Evolutionary conservation across 2,329 filamentous ascomycete species (phyloP), one percentile per base, ranked within the genome.

Genomic region (Fusarium annulatum): DNA sequence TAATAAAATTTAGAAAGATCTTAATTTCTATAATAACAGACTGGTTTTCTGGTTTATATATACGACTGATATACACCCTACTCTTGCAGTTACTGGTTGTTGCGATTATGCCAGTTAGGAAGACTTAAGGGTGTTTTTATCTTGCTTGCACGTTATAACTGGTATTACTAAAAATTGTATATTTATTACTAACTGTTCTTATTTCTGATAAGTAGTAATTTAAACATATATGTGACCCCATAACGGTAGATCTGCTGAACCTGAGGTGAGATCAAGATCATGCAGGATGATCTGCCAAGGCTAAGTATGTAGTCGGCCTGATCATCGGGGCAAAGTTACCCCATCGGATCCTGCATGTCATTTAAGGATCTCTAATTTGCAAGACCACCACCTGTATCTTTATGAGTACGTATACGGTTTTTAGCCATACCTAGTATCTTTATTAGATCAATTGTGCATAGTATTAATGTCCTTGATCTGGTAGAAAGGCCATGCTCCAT

Each of bases 321-420:
- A 41, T 41, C 7, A 9, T 28, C 51, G 51, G 51, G 14, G 10
- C 7, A 55, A 55, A 55, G 34, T 55, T 55, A n/a, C 15, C 26
- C 51, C 51, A 55, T 55, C 51, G 34, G 23, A 55, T 55, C 51
- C 51, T 55, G 34, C 34, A 55, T 5, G 2, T 14, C 9, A 18
- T 9, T 11, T 6, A 18, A 55, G 23, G 34, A 55, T 55, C 23
- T 23, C 10, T 2, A 19, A 28, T 16, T 5, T 4, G 11, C 7
- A 28, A 21, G 16, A 28, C 7, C 14, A 8, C 3, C 9, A 33
- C 18, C n/a, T 3, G 3, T 10, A 5, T n/a, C 4, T 11, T 8
- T 4, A 18, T 8, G 15, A n/a, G 21, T 16, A 49, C 12, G 4
- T 14, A 3, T 5, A 4, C 5, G 16, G 18, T 0, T 7, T 12